A percentile compares a stretch with the other conserved stretches of the same genome.
These are phyloP conservation scores for Prunus yedoensis DNA, from an alignment of 331 rosid species.

Conservation along the genomic window DNA sequence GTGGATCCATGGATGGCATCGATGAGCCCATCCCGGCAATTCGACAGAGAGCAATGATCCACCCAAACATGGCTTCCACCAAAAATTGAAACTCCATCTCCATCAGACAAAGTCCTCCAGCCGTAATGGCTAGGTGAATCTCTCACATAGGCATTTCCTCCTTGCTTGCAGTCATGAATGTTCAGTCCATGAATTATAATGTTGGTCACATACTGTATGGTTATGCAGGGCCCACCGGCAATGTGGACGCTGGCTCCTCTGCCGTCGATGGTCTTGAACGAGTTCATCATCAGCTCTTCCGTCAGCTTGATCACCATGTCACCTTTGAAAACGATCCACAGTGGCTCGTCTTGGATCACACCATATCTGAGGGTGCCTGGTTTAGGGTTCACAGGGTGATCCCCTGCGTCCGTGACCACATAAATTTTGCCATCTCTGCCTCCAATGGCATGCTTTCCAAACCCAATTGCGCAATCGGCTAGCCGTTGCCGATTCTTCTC, in stretches of 20 bases:
- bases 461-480: constrained; percentile 84
- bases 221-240: constrained; percentile 94
- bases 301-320: constrained; percentile 76
- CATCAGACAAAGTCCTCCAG: constrained; percentile 80
- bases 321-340: constrained; percentile 74
- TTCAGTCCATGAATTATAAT: constrained; percentile 80
- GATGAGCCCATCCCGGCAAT: constrained; percentile 72
- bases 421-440: constrained; percentile 78
- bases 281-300: constrained; percentile 75
- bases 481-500: constrained; percentile 59
- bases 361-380: constrained; percentile 77
- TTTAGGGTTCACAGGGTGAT: constrained; percentile 72
- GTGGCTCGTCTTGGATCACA: constrained; percentile 71
- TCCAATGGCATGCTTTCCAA: constrained; percentile 78
- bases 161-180: constrained; percentile 78
- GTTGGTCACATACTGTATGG: constrained; percentile 70
- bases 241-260: constrained; percentile 79
- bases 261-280: constrained; percentile 87
- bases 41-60: constrained; percentile 72
- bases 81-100: constrained; percentile 79
- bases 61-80: constrained; percentile 93
- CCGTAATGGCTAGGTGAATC: constrained; percentile 82
- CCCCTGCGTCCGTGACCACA: constrained; percentile 66
- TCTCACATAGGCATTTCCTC: constrained; percentile 79
- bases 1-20: constrained; percentile 90